These are phyloP conservation scores for Sporothrix globosa DNA, from an alignment of 2,329 filamentous ascomycete genomes.

Conservation along the genomic window DNA sequence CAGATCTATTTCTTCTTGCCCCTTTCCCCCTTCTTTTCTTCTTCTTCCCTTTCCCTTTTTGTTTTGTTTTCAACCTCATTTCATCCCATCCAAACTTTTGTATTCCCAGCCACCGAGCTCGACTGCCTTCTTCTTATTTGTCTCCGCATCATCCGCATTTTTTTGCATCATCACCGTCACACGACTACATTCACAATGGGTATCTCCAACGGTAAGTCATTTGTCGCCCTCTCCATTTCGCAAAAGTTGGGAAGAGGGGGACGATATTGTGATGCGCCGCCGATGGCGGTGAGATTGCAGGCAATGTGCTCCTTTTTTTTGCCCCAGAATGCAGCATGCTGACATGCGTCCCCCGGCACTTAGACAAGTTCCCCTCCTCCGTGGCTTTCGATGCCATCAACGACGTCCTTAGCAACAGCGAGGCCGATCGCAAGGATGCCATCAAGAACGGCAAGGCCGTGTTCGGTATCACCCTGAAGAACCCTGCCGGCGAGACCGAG, in stretches of 20 bases:
- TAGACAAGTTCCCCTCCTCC: constrained; percentile 86
- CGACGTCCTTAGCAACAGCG: constrained; percentile 66
- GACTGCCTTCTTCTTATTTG: not conserved
- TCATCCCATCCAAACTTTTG: not conserved
- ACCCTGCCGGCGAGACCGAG: constrained; percentile 74
- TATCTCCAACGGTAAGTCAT: constrained; percentile 30
- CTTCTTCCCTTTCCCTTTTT: constrained; percentile 6
- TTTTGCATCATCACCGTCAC: constrained; percentile 9
- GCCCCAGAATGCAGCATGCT: not conserved
- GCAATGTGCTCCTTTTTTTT: not conserved
- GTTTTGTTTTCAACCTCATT: constrained; percentile 1
- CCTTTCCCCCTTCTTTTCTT: not conserved
- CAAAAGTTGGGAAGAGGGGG: not conserved
- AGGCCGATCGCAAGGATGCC: constrained; percentile 76
- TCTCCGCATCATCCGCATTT: constrained; percentile 1
- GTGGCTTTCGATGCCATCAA: constrained; percentile 89
- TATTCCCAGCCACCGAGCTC: not conserved
- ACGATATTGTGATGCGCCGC: not conserved
- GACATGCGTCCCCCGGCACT: constrained; percentile 5
- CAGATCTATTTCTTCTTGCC: constrained; percentile 12
- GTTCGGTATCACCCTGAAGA: constrained; percentile 93
- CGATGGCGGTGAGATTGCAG: not conserved
- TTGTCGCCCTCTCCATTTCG: not conserved
- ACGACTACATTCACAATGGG: constrained; percentile 28
- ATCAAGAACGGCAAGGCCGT: constrained; percentile 86